A percentile compares a stretch with the other conserved stretches of the same genome.
Conservation (phyloP, 306 rosid species). For the Prunus mira region DNA sequence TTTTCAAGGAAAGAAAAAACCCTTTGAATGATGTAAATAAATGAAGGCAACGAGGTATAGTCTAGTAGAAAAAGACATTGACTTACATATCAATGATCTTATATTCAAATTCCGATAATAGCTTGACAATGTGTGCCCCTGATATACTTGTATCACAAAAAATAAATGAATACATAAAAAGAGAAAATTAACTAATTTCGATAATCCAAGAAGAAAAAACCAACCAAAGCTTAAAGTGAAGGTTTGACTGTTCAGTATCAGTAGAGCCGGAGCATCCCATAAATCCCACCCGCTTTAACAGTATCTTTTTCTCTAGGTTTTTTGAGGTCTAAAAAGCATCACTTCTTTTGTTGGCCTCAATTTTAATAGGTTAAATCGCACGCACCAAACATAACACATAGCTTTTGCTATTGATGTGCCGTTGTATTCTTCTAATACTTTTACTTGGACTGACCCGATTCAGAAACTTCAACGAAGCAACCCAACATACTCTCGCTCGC, state of each 20-base stretch:
- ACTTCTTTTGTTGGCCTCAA: not conserved
- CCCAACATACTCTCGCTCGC: not conserved
- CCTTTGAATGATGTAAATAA: too few species aligned
- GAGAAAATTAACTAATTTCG: too few species aligned
- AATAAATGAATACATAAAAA: too few species aligned
- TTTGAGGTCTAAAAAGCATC: not conserved
- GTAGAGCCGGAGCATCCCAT: not conserved
- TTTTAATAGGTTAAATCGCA: not conserved
- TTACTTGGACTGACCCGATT: too few species aligned
- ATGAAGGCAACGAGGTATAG: too few species aligned
- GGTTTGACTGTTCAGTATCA: not conserved
- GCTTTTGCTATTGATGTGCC: not conserved
- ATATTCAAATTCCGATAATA: too few species aligned
- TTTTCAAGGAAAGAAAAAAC: too few species aligned
- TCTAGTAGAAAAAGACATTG: too few species aligned
- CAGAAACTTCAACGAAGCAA: not conserved
- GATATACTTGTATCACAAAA: too few species aligned
- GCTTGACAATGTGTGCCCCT: too few species aligned
- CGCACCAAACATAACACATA: not conserved
- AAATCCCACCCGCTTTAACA: not conserved
- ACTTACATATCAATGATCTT: too few species aligned
- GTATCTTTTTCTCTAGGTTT: not conserved
- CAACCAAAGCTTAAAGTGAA: not conserved
- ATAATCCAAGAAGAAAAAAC: too few species aligned
- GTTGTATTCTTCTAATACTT: not conserved